Percentiles rank a stretch among this genome's conserved stretches.
phyloP scores from a whole-genome alignment of 1,139 yeast species.

The Pichiaceae sp. region DNA sequence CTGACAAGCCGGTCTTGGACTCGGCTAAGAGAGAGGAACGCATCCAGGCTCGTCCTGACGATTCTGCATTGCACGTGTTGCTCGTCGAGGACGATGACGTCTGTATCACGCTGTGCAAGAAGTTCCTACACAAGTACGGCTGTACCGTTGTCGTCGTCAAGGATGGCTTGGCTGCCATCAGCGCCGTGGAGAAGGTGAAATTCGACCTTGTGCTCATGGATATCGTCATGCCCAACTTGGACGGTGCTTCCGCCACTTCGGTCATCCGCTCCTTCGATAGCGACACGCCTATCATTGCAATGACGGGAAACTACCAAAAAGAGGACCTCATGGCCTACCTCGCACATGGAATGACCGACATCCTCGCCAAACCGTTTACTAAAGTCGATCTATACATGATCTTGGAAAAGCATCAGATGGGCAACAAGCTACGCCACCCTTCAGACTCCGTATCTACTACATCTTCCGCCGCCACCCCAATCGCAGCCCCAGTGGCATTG shows the following conservation, averaged over 20 bases:
- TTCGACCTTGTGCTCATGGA: conserved; percentile 88
- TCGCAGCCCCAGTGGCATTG: too few relatives aligned
- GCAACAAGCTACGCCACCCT: conserved; percentile 11
- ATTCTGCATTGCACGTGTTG: conserved; percentile 51
- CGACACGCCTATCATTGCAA: conserved; percentile 82
- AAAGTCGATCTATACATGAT: conserved; percentile 74
- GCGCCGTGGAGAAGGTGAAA: conserved; percentile 64
- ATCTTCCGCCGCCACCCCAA: too few relatives aligned
- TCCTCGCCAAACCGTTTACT: conserved; percentile 86
- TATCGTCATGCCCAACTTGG: conserved; percentile 88
- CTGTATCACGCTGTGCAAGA: conserved; percentile 69
- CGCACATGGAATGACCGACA: conserved; percentile 87
- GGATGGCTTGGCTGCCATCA: conserved; percentile 85
- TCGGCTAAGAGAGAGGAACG: conserved; percentile 6
- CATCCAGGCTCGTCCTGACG: conserved; percentile 21
- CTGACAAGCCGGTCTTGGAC: background rate
- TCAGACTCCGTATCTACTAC: too few relatives aligned
- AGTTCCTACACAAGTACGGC: conserved; percentile 78
- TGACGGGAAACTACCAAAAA: conserved; percentile 85
- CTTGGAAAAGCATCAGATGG: conserved; percentile 51
- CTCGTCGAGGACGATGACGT: conserved; percentile 84
- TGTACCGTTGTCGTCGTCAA: conserved; percentile 89
- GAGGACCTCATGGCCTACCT: conserved; percentile 73
- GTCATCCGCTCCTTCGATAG: conserved; percentile 78
- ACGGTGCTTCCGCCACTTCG: conserved; percentile 89